These are phyloP conservation scores for Citrus inodora DNA, from an alignment of 345 rosid species.

Conservation along the genomic window DNA sequence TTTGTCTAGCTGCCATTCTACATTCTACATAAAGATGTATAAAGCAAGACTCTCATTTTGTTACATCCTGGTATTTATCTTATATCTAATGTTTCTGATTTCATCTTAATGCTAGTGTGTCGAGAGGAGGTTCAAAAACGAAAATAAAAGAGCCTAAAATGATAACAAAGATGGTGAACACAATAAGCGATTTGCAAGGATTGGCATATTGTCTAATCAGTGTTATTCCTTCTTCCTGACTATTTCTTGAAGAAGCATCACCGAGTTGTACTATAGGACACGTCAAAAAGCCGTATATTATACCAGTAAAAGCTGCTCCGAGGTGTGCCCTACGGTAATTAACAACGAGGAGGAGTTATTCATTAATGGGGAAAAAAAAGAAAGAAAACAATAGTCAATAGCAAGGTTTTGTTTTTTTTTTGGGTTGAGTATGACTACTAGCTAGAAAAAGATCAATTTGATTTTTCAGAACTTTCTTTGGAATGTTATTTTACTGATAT, in stretches of 20 bases:
- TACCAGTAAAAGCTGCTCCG: slow-evolving; percentile 66
- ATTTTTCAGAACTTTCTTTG: background rate
- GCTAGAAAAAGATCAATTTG: background rate
- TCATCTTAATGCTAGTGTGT: slow-evolving; percentile 31
- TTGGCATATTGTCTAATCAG: slow-evolving; percentile 37
- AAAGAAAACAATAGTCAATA: no score
- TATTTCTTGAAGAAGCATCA: slow-evolving; percentile 42
- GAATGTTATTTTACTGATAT: background rate
- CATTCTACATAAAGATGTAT: background rate
- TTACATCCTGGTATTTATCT: background rate
- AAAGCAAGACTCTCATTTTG: background rate
- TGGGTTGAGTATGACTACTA: no score
- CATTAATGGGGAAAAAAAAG: no score
- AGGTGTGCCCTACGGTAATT: slow-evolving; percentile 61
- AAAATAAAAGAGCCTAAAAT: slow-evolving; percentile 44
- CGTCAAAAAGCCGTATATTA: slow-evolving; percentile 56
- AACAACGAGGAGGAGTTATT: background rate
- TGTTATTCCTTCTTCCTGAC: slow-evolving; percentile 51
- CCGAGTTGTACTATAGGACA: slow-evolving; percentile 61
- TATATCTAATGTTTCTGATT: slow-evolving; percentile 7
- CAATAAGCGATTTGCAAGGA: slow-evolving; percentile 58
- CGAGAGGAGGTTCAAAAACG: slow-evolving; percentile 53
- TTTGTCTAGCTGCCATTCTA: background rate
- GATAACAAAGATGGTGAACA: slow-evolving; percentile 44
- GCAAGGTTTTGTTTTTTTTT: no score